Conservation (phyloP, 345 rosid genomes). For the Salix koriyanagi region DNA sequence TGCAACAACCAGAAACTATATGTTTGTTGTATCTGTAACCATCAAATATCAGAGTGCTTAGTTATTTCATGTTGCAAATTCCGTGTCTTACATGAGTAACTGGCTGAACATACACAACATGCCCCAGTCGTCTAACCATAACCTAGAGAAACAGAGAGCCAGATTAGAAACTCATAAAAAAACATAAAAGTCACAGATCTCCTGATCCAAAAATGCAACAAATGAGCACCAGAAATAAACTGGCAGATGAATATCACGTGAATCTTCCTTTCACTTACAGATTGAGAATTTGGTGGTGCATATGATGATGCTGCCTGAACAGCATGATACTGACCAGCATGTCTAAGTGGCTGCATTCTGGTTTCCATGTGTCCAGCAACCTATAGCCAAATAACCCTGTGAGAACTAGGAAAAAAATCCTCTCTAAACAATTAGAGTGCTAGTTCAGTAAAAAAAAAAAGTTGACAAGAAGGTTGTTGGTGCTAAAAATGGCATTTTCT, state of each 20-base stretch:
- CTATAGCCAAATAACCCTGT: conserved; percentile 29
- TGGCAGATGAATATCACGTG: not conserved
- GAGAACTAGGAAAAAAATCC: not conserved
- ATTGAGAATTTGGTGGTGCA: conserved; percentile 60
- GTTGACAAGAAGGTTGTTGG: not conserved
- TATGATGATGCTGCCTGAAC: conserved; percentile 56
- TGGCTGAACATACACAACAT: conserved; percentile 68
- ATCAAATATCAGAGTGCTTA: conserved; percentile 7
- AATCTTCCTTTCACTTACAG: conserved; percentile 34
- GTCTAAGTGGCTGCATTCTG: conserved; percentile 58
- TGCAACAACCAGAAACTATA: not conserved
- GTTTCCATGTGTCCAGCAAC: conserved; percentile 51
- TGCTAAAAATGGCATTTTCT: not conserved
- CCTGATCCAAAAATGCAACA: not conserved
- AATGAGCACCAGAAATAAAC: not conserved
- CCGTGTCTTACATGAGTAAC: conserved; percentile 59
- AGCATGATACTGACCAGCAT: conserved; percentile 59
- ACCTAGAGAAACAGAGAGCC: conserved; percentile 38
- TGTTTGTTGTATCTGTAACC: not conserved
- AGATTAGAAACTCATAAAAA: conserved; percentile 9
- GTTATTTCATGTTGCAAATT: conserved; percentile 1
- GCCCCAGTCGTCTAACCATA: conserved; percentile 67
- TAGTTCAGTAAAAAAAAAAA: not conserved
- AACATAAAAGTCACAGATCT: conserved; percentile 4
- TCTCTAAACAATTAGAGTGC: not conserved